These are phyloP conservation scores for Ogataea paradorogensis DNA, from an alignment of 805 yeast species.

Conservation along the genomic window DNA sequence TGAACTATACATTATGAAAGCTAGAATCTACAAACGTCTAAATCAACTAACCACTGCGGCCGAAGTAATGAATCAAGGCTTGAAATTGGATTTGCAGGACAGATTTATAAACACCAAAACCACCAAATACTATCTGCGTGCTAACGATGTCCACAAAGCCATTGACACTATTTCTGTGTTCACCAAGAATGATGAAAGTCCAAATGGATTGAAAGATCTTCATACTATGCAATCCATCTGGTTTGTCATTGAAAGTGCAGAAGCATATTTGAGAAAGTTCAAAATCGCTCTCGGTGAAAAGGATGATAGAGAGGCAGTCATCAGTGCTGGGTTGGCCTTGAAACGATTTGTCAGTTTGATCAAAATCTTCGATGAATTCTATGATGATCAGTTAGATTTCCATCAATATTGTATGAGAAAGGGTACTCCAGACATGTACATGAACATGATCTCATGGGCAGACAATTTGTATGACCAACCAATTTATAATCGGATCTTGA, in stretches of 20 bases:
- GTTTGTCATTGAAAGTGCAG: slow-evolving; percentile 84
- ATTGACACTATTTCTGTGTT: slow-evolving; percentile 71
- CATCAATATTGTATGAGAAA: slow-evolving; percentile 88
- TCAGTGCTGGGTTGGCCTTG: slow-evolving; percentile 65
- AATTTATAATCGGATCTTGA: slow-evolving; percentile 64
- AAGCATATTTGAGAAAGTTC: slow-evolving; percentile 67
- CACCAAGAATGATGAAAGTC: slow-evolving; percentile 77
- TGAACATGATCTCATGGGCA: slow-evolving; percentile 79
- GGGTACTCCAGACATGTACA: slow-evolving; percentile 84
- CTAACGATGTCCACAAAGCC: slow-evolving; percentile 71
- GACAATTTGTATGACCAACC: slow-evolving; percentile 69
- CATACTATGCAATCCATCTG: slow-evolving; percentile 90
- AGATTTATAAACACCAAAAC: slow-evolving; percentile 87
- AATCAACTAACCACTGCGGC: slow-evolving; percentile 66
- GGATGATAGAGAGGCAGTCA: slow-evolving; percentile 37
- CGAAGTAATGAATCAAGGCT: slow-evolving; percentile 62
- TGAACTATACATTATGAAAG: slow-evolving; percentile 77
- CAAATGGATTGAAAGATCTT: slow-evolving; percentile 83
- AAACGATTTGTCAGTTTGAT: slow-evolving; percentile 72
- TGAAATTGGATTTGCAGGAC: slow-evolving; percentile 81
- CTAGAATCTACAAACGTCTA: slow-evolving; percentile 70
- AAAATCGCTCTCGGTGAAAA: slow-evolving; percentile 30
- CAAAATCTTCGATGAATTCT: slow-evolving; percentile 66
- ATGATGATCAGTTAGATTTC: slow-evolving; percentile 88
- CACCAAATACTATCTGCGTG: slow-evolving; percentile 77